These are phyloP conservation scores for Paramecium pentaurelia DNA, from an alignment of 73 alveolate species.

Conservation along the genomic window DNA sequence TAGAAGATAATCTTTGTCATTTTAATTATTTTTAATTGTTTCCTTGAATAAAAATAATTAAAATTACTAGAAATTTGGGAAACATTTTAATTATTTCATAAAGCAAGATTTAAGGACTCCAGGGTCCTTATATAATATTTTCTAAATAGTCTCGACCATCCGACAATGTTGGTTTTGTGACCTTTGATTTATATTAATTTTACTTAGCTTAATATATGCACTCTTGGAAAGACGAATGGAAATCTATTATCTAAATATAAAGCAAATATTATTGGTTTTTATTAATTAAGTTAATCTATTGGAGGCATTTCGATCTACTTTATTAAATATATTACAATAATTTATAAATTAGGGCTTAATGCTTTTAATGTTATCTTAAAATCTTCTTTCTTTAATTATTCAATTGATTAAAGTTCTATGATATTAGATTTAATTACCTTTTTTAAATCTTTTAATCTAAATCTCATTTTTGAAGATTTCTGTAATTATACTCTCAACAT, in stretches of 20 bases:
- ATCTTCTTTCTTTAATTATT: not conserved
- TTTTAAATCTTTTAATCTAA: not conserved
- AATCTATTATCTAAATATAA: not conserved
- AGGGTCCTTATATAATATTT: not conserved
- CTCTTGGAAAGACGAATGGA: conserved; percentile 24
- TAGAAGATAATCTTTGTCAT: not conserved
- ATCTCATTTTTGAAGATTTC: conserved; percentile 1
- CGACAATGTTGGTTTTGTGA: not conserved
- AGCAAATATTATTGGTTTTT: not conserved
- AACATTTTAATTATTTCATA: not conserved
- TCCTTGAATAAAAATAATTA: not conserved
- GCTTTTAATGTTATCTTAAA: not conserved
- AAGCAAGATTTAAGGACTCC: conserved; percentile 26
- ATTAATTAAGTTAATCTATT: not conserved
- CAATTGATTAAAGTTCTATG: not conserved
- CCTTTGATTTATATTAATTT: not conserved
- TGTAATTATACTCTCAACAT: not conserved
- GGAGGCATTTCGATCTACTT: not conserved
- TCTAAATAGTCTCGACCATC: conserved; percentile 27
- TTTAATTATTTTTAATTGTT: not conserved
- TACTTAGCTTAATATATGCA: conserved; percentile 16
- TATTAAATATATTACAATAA: not conserved
- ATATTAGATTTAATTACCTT: not conserved
- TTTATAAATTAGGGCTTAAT: not conserved
- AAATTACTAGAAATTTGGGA: not conserved